A percentile compares a stretch with the other conserved stretches of the same genome.
phyloP scores from a whole-genome alignment of 2,329 filamentous ascomycete genomes.

The Penicillium vulpinum region DNA sequence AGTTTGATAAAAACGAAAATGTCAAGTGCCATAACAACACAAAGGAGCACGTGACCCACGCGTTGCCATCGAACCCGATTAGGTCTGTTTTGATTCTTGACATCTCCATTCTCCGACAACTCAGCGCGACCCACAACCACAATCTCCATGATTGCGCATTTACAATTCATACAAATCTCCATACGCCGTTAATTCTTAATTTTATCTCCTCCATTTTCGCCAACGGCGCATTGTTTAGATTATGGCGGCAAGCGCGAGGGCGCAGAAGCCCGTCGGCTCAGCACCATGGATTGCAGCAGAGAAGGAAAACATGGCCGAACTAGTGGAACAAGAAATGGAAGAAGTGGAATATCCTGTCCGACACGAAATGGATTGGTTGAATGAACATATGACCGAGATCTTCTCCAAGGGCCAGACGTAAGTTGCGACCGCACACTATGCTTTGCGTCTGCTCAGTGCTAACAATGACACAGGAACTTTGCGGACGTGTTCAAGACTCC shows the following conservation, averaged over 20 bases:
- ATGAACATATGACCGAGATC: slow-evolving; percentile 96
- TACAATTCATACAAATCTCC: neutral
- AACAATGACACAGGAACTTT: slow-evolving; percentile 67
- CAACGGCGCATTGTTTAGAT: slow-evolving; percentile 40
- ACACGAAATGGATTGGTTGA: slow-evolving; percentile 96
- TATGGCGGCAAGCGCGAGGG: slow-evolving; percentile 43
- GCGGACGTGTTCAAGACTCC: slow-evolving; percentile 85
- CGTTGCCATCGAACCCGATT: slow-evolving; percentile 19
- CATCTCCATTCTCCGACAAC: slow-evolving; percentile 21
- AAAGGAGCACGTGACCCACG: slow-evolving; percentile 3
- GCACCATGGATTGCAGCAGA: slow-evolving; percentile 83
- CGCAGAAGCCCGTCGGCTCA: slow-evolving; percentile 68
- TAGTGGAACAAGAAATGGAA: slow-evolving; percentile 79
- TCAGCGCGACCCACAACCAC: slow-evolving; percentile 6
- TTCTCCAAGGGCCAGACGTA: slow-evolving; percentile 86
- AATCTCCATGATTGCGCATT: slow-evolving; percentile 6
- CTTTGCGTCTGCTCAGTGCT: slow-evolving; percentile 22
- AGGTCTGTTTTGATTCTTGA: slow-evolving; percentile 29
- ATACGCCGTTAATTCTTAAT: neutral
- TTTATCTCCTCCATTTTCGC: slow-evolving; percentile 20
- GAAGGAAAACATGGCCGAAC: slow-evolving; percentile 71
- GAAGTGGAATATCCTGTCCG: slow-evolving; percentile 90
- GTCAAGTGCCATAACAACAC: neutral
- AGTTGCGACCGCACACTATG: slow-evolving; percentile 39
- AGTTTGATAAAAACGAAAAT: neutral